Evolutionary conservation across 305 asterid genomes (phyloP).

Genomic region (Coffea humblotiana): DNA sequence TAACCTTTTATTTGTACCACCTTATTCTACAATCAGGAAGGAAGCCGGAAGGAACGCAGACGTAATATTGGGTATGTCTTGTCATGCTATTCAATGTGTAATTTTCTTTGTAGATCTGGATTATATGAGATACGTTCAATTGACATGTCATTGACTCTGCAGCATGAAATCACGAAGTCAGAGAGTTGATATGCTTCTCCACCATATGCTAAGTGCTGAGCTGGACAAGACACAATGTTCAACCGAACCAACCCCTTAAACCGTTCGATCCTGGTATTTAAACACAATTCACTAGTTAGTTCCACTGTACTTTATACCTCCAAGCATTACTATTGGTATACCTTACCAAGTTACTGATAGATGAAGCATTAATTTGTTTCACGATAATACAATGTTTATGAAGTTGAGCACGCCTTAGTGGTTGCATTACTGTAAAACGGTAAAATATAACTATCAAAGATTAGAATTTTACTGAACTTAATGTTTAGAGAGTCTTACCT

Average conservation of each 20-base stretch:
- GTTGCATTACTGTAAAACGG: not conserved
- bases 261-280: constrained; percentile 18
- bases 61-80: constrained; percentile 64
- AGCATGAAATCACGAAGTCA: constrained; percentile 75
- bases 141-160: constrained; percentile 28
- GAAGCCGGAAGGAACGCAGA: constrained; percentile 37
- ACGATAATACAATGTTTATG: too few relatives aligned
- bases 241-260: constrained; percentile 30
- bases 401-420: not conserved
- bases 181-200: constrained; percentile 90
- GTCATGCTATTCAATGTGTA: not conserved
- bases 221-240: constrained; percentile 45
- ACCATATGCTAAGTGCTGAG: constrained; percentile 92
- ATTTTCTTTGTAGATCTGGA: constrained; percentile 12
- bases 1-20: constrained; percentile 2
- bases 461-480: not conserved
- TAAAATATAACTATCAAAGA: too few relatives aligned
- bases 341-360: not conserved
- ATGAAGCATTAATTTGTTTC: not conserved
- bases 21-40: constrained; percentile 41
- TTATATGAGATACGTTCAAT: constrained; percentile 16
- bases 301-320: not conserved
- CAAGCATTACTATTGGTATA: not conserved
- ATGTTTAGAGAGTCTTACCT: not conserved
- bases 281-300: not conserved